Conservation (phyloP, 257 asterid species). For the Prunella vulgaris region DNA sequence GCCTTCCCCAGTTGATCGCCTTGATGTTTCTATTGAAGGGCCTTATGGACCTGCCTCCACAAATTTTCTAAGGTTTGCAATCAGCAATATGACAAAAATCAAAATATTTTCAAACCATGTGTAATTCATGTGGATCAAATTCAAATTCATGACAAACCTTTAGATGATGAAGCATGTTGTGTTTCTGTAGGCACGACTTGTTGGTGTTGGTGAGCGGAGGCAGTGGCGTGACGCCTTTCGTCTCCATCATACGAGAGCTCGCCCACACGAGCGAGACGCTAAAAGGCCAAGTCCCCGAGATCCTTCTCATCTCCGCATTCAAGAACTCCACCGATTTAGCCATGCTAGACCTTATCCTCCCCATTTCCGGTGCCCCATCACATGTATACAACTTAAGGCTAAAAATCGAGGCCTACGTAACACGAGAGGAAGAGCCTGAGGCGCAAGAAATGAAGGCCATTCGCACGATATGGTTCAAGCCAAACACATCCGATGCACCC, state of each 20-base stretch:
- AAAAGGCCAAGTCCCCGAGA: slow-evolving; percentile 43
- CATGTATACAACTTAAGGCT: slow-evolving; percentile 34
- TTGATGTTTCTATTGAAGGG: slow-evolving; percentile 67
- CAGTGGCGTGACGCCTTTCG: slow-evolving; percentile 86
- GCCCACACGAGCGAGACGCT: slow-evolving; percentile 34
- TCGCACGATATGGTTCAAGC: slow-evolving; percentile 53
- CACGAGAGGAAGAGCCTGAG: slow-evolving; percentile 45
- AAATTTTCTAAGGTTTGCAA: slow-evolving; percentile 50
- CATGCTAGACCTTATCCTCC: slow-evolving; percentile 71
- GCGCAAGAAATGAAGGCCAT: slow-evolving; percentile 23
- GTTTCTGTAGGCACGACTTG: slow-evolving; percentile 47
- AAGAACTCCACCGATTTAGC: slow-evolving; percentile 59
- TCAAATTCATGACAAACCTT: no score
- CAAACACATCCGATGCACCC: slow-evolving; percentile 46
- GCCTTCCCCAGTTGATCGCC: slow-evolving; percentile 51
- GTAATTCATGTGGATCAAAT: no score
- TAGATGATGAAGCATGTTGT: neutral
- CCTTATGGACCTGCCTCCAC: slow-evolving; percentile 88
- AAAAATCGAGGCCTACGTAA: slow-evolving; percentile 64
- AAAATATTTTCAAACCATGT: no score
- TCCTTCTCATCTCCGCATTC: slow-evolving; percentile 61
- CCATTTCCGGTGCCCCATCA: slow-evolving; percentile 36
- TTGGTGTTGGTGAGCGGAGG: slow-evolving; percentile 91
- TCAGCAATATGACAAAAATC: no score
- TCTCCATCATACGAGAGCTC: slow-evolving; percentile 72